A percentile compares a stretch with the other conserved stretches of the same genome.
Evolutionary conservation across 2,329 filamentous ascomycete species (phyloP).

Genomic region (Aspergillus versicolor): DNA sequence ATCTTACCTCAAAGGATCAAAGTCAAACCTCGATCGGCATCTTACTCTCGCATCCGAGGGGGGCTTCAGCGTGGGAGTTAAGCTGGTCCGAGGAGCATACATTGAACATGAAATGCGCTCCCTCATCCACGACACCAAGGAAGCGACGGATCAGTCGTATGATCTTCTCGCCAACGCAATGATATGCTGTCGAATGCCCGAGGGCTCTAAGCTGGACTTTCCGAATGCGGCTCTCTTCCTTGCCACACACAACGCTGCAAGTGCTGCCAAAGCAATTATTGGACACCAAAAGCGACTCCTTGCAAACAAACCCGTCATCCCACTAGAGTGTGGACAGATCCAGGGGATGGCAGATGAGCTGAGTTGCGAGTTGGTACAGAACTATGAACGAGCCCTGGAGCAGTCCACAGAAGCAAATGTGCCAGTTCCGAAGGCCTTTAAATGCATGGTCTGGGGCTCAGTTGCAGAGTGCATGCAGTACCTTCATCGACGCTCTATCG

Average conservation of each 20-base stretch:
- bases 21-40: constrained; percentile 38
- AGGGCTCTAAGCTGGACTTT: constrained; percentile 21
- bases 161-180: constrained; percentile 51
- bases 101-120: constrained; percentile 40
- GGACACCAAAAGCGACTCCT: constrained; percentile 25
- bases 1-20: constrained; percentile 46
- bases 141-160: constrained; percentile 46
- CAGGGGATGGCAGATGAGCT: constrained; percentile 92
- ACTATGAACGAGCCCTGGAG: not conserved
- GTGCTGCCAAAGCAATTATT: constrained; percentile 45
- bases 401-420: too few relatives aligned
- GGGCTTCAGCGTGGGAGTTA: constrained; percentile 45
- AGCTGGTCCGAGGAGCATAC: constrained; percentile 49
- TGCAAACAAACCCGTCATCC: constrained; percentile 36
- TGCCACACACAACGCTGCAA: constrained; percentile 54
- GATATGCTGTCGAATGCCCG: constrained; percentile 39
- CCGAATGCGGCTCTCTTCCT: constrained; percentile 47
- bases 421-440: constrained; percentile 46
- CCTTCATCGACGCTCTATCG: constrained; percentile 60
- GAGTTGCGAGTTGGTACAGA: constrained; percentile 52
- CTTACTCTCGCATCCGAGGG: constrained; percentile 39
- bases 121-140: constrained; percentile 40
- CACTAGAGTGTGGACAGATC: constrained; percentile 67
- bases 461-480: constrained; percentile 56
- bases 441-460: constrained; percentile 55